Evolutionary conservation across 345 rosid species (phyloP).

Genomic region (Camelina laxa): DNA sequence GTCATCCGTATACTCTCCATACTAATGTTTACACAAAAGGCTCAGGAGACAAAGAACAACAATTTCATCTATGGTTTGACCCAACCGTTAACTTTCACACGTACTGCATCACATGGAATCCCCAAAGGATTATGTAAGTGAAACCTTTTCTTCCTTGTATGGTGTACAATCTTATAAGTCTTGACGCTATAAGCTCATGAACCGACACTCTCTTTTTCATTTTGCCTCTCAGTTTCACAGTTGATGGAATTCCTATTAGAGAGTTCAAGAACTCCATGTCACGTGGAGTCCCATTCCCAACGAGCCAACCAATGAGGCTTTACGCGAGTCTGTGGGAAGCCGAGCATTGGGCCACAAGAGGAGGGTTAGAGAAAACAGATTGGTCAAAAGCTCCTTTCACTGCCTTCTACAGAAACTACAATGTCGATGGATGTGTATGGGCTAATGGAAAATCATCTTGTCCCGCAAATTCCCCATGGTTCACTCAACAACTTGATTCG

Average conservation of each 20-base stretch:
- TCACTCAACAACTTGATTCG: constrained; percentile 30
- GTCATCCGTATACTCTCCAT: constrained; percentile 48
- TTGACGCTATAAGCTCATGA: neutral
- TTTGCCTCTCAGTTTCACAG: constrained; percentile 52
- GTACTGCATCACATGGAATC: constrained; percentile 47
- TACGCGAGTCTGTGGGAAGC: constrained; percentile 66
- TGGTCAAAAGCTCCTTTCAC: constrained; percentile 73
- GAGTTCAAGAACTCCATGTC: constrained; percentile 59
- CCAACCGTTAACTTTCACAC: constrained; percentile 40
- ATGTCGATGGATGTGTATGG: constrained; percentile 48
- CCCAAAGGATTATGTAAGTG: constrained; percentile 46
- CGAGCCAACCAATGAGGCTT: constrained; percentile 58
- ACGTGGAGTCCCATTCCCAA: constrained; percentile 56
- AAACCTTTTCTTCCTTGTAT: neutral
- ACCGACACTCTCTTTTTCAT: neutral
- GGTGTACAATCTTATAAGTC: neutral
- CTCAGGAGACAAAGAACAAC: constrained; percentile 47
- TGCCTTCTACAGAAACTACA: constrained; percentile 64
- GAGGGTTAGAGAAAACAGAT: constrained; percentile 68
- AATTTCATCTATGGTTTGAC: constrained; percentile 46
- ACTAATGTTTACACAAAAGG: constrained; percentile 49
- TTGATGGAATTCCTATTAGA: constrained; percentile 59
- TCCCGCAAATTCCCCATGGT: constrained; percentile 34
- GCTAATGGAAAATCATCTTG: constrained; percentile 46
- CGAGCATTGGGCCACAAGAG: constrained; percentile 71